These are phyloP conservation scores for Lactarius akahatsu DNA, from an alignment of 768 basidiomycete genomes.

Conservation along the genomic window DNA sequence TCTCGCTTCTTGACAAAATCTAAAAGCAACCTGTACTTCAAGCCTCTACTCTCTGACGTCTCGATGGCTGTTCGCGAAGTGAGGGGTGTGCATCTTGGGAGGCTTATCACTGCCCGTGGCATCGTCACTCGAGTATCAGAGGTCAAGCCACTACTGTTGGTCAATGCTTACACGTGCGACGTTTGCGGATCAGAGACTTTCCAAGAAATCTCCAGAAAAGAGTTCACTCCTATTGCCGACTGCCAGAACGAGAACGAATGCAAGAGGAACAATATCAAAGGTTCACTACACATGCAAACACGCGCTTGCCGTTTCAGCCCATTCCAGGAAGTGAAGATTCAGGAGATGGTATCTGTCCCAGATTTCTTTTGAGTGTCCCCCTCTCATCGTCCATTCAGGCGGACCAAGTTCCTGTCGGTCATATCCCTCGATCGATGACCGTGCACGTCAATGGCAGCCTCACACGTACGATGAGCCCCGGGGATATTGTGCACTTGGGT, in stretches of 20 bases:
- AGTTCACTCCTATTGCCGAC: conserved; percentile 84
- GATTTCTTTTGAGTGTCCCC: background rate
- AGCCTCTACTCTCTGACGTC: conserved; percentile 72
- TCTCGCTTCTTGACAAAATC: conserved; percentile 26
- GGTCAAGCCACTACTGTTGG: conserved; percentile 94
- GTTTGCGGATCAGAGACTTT: conserved; percentile 98
- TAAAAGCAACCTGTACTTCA: conserved; percentile 89
- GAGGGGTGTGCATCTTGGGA: conserved; percentile 81
- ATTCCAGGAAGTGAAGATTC: conserved; percentile 98
- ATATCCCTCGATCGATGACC: conserved; percentile 98
- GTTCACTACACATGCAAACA: conserved; percentile 84
- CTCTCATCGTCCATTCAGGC: conserved; percentile 52
- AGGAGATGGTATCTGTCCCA: conserved; percentile 78
- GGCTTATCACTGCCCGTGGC: conserved; percentile 92
- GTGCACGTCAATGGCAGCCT: conserved; percentile 90
- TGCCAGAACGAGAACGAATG: conserved; percentile 88
- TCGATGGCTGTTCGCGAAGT: conserved; percentile 91
- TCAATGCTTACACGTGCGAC: conserved; percentile 98
- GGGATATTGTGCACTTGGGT: conserved; percentile 93
- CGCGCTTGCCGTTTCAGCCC: conserved; percentile 87
- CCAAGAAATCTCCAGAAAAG: conserved; percentile 91
- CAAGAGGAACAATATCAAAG: conserved; percentile 80
- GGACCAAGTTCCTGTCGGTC: conserved; percentile 98
- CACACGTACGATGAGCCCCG: conserved; percentile 89
- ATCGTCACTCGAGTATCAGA: conserved; percentile 99